Conservation (phyloP, 2,329 filamentous ascomycete genomes). For the Paramyrothecium roridum region DNA sequence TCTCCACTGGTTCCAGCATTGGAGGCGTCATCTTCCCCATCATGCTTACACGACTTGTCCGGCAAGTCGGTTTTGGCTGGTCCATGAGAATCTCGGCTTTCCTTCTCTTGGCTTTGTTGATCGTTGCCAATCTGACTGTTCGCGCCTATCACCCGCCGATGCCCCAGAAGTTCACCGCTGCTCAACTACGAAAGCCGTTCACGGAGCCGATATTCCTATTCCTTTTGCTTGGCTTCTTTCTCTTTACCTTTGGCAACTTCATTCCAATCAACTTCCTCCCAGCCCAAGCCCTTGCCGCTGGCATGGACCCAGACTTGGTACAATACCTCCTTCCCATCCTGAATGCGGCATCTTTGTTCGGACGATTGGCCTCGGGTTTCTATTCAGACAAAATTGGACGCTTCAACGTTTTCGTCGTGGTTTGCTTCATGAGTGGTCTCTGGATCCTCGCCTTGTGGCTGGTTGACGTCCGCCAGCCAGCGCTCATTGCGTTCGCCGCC, state of each 20-base stretch:
- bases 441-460: constrained; percentile 41
- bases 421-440: constrained; percentile 37
- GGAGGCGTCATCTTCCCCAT: constrained; percentile 39
- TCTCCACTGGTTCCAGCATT: constrained; percentile 30
- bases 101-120: constrained; percentile 28
- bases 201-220: constrained; percentile 26
- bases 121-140: constrained; percentile 27
- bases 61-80: constrained; percentile 33
- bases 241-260: constrained; percentile 32
- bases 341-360: constrained; percentile 34
- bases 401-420: constrained; percentile 41
- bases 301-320: constrained; percentile 21
- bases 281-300: constrained; percentile 23
- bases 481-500: constrained; percentile 34
- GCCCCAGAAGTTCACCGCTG: constrained; percentile 21
- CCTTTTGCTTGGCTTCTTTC: constrained; percentile 26
- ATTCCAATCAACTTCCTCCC: constrained; percentile 32
- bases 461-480: constrained; percentile 21
- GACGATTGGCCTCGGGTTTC: constrained; percentile 28
- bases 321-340: constrained; percentile 34
- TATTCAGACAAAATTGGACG: constrained; percentile 31
- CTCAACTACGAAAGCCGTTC: constrained; percentile 27
- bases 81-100: constrained; percentile 35
- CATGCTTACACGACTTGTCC: constrained; percentile 32
- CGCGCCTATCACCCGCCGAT: constrained; percentile 16